A percentile compares a stretch with the other conserved stretches of the same genome.
Evolutionary conservation across 2,329 filamentous ascomycete species (phyloP).

Genomic region (Aspergillus fumigatus): DNA sequence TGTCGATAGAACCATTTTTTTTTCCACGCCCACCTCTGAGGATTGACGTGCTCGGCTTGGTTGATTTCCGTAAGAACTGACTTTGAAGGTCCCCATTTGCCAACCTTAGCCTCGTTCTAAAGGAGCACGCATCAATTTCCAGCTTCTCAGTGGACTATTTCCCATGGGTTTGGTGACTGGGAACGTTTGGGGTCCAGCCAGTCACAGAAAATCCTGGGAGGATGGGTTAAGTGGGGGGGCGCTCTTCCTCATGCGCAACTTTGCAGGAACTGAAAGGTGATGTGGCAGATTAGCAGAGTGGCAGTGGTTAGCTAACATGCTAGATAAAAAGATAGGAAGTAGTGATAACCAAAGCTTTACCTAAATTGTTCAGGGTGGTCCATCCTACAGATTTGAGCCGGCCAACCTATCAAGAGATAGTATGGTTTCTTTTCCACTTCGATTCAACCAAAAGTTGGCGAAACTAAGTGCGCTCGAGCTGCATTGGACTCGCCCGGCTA

Average conservation of each 20-base stretch:
- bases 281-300: neutral
- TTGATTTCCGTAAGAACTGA: neutral
- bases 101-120: neutral
- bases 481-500: slow-evolving; percentile 18
- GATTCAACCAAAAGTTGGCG: slow-evolving; percentile 12
- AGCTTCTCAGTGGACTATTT: neutral
- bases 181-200: neutral
- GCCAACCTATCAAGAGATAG: neutral
- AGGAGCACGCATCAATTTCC: neutral
- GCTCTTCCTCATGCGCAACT: neutral
- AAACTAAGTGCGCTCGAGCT: slow-evolving; percentile 6
- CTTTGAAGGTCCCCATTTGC: neutral
- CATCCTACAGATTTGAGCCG: neutral
- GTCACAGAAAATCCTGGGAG: neutral
- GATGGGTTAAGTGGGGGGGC: neutral
- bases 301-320: neutral
- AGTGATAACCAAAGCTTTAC: neutral
- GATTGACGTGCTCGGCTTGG: neutral
- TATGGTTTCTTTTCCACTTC: slow-evolving; percentile 1
- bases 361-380: neutral
- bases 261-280: neutral
- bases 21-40: neutral
- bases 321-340: neutral
- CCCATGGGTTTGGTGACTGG: neutral
- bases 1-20: neutral